Conservation (phyloP, 331 rosid genomes). For the Malus hybrid region DNA sequence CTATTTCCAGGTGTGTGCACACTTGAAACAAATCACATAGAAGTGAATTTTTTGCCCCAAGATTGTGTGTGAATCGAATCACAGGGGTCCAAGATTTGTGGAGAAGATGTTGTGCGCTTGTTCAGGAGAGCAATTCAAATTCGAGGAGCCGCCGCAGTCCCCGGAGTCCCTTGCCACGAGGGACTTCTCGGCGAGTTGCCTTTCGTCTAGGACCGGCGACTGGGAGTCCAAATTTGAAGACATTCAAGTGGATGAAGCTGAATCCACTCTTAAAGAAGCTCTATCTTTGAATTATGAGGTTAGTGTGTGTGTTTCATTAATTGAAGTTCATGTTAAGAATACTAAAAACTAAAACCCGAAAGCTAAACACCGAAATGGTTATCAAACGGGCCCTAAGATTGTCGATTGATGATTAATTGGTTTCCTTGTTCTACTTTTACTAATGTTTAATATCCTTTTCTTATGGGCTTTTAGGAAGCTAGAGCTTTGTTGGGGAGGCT, state of each 20-base stretch:
- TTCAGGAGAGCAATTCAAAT: slow-evolving; percentile 89
- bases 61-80: slow-evolving; percentile 6
- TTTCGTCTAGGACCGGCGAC: slow-evolving; percentile 88
- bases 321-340: not conserved
- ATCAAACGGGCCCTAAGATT: not conserved
- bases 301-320: not conserved
- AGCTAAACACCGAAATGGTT: not conserved
- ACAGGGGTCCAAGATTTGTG: not conserved
- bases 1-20: slow-evolving; percentile 4
- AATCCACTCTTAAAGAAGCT: slow-evolving; percentile 85
- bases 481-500: slow-evolving; percentile 96
- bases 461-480: slow-evolving; percentile 65
- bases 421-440: not conserved
- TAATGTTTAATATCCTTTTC: not conserved
- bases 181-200: slow-evolving; percentile 89
- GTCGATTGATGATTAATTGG: not conserved
- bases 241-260: slow-evolving; percentile 84
- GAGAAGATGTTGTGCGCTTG: slow-evolving; percentile 91
- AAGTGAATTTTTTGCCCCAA: slow-evolving; percentile 14
- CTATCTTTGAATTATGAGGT: slow-evolving; percentile 93
- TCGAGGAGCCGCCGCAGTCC: slow-evolving; percentile 83
- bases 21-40: slow-evolving; percentile 4
- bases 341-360: not conserved
- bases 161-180: slow-evolving; percentile 95
- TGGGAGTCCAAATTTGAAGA: slow-evolving; percentile 76